Evolutionary conservation across 331 rosid species (phyloP), one percentile per base, ranked within the genome.

Genomic region (Rhamnella rubrinervis): DNA sequence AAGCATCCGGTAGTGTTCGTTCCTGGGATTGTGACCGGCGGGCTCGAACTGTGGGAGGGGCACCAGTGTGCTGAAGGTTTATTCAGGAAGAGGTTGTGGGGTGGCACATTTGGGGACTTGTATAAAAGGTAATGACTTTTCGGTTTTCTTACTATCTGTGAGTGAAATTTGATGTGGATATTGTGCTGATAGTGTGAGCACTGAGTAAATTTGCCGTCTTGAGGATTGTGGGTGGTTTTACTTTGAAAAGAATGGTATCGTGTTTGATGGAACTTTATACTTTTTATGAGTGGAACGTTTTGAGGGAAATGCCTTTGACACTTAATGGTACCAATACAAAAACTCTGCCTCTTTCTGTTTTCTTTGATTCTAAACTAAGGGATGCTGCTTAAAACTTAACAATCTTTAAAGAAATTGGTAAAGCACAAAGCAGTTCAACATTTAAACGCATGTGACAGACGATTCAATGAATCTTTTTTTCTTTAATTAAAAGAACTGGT

Each of bases 1-100:
- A 88, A 83, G 61, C 98, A 93, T 40, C 98, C 98, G n/a, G 98
- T 93, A 75, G 91, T 93, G 46, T 93, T 93, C 23, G 98, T 93
- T 59, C 98, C 98, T 14, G 98, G 98, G 6, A 93, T 93, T 50
- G 98, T 93, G 23, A 93, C 98, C 13, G 97, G 92, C 2, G 98
- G 98, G 35, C 84, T 93, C 51, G 98, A 93, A 65, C 77, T 93
- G 53, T 93, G 98, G 98, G 96, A 93, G 75, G 98, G 98, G 31
- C 97, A 87, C 68, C 80, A 69, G 46, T 93, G 98, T 68, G 89
- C 97, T 0, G 97, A 93, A n/a, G 98, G 96, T n/a, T 74, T 93
- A 82, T 93, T 93, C 72, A 75, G 98, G 83, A 90, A 86, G 86
- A 82, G 97, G 67, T 70, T 93, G 39, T 93, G 98, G 98, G 98